Percentiles rank a stretch among this genome's conserved stretches.
phyloP scores from a whole-genome alignment of 768 basidiomycete genomes.

The Lactifluus rugatus region DNA sequence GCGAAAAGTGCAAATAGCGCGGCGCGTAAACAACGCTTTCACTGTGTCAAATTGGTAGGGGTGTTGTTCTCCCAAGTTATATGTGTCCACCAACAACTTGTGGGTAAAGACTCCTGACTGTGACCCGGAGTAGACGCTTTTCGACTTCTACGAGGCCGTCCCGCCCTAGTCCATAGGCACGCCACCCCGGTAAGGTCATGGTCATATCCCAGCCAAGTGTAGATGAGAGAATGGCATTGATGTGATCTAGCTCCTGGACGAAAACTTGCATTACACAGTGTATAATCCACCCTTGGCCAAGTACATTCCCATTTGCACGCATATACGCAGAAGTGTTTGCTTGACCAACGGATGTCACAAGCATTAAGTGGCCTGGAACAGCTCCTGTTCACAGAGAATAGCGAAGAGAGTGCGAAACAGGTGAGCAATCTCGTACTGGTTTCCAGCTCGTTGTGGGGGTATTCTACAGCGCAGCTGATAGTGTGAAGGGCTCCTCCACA shows the following conservation, averaged over 20 bases:
- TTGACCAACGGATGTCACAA: neutral
- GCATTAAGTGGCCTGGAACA: neutral
- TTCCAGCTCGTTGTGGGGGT: neutral
- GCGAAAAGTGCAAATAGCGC: slow-evolving; percentile 4
- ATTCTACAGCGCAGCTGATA: neutral
- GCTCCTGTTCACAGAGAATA: neutral
- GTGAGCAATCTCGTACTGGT: neutral
- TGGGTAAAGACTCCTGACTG: too few species aligned
- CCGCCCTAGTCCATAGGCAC: neutral
- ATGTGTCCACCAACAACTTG: neutral
- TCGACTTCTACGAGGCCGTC: neutral
- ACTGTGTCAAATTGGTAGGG: too few species aligned
- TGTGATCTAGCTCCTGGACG: neutral
- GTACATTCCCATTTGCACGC: neutral
- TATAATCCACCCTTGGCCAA: neutral
- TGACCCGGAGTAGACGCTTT: neutral
- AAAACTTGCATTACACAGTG: neutral
- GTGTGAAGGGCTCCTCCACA: neutral
- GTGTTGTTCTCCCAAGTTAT: neutral
- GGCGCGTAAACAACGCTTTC: slow-evolving; percentile 7
- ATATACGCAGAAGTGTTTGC: slow-evolving; percentile 1
- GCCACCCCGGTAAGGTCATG: neutral
- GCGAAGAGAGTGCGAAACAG: neutral
- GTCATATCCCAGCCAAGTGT: neutral
- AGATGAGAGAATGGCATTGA: neutral